Percentiles rank a stretch among this genome's conserved stretches.
These are phyloP conservation scores for Truncatella angustata DNA, from an alignment of 2,329 filamentous ascomycete species.

Conservation along the genomic window DNA sequence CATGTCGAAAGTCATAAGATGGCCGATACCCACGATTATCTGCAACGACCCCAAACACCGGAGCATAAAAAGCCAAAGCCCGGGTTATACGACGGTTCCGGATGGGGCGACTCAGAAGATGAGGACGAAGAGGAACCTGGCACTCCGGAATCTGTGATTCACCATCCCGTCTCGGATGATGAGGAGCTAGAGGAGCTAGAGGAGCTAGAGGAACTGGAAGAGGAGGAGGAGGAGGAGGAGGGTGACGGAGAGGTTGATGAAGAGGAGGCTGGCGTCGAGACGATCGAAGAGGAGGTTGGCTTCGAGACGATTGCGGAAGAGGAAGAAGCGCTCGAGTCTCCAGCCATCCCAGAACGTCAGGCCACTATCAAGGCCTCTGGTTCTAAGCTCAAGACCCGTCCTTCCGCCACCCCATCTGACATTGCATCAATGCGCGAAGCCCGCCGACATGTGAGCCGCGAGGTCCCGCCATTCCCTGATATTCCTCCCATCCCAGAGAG, in stretches of 20 bases:
- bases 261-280: conserved; percentile 25
- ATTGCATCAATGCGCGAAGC: conserved; percentile 81
- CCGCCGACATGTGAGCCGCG: conserved; percentile 79
- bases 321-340: conserved; percentile 47
- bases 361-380: conserved; percentile 89
- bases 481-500: conserved; percentile 62
- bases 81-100: conserved; percentile 30
- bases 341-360: conserved; percentile 73
- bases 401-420: conserved; percentile 85
- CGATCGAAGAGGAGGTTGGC: conserved; percentile 33
- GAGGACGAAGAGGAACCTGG: conserved; percentile 60
- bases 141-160: conserved; percentile 88
- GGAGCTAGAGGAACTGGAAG: conserved; percentile 20
- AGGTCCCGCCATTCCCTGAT: conserved; percentile 45
- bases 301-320: neutral
- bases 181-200: conserved; percentile 31
- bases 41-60: conserved; percentile 48
- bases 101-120: conserved; percentile 55
- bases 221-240: conserved; percentile 23
- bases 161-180: conserved; percentile 60
- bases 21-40: conserved; percentile 33
- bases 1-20: conserved; percentile 32
- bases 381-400: conserved; percentile 82
- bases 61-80: conserved; percentile 52
- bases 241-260: conserved; percentile 27